Evolutionary conservation across 352 stramenopile species (phyloP).

Genomic region (Pythium guiyangense): DNA sequence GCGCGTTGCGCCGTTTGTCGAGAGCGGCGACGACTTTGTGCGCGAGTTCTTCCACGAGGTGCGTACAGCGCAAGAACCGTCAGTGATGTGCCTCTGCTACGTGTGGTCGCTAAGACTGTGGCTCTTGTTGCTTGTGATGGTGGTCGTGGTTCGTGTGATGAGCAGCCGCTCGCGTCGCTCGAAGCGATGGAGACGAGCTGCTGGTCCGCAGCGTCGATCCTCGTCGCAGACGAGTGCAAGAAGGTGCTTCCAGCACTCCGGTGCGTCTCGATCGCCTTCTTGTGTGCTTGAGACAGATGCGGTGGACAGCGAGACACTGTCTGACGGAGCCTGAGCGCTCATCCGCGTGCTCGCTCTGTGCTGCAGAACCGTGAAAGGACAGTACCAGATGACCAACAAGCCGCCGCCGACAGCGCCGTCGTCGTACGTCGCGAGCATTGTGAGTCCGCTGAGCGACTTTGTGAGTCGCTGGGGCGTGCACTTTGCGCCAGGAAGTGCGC

Average conservation of each 20-base stretch:
- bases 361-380: slow-evolving; percentile 75
- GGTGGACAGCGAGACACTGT: no score
- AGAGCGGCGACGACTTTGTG: slow-evolving; percentile 43
- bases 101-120: background rate
- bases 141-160: background rate
- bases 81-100: background rate
- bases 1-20: slow-evolving; percentile 35
- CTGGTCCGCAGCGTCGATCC: slow-evolving; percentile 54
- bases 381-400: slow-evolving; percentile 91
- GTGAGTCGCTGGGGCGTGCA: slow-evolving; percentile 66
- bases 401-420: slow-evolving; percentile 58
- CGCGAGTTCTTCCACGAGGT: slow-evolving; percentile 44
- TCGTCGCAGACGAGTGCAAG: slow-evolving; percentile 79
- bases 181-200: slow-evolving; percentile 45
- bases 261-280: slow-evolving; percentile 20
- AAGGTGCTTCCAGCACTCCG: slow-evolving; percentile 80
- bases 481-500: slow-evolving; percentile 23
- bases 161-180: slow-evolving; percentile 35
- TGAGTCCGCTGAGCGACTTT: slow-evolving; percentile 66
- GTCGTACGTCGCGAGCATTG: slow-evolving; percentile 74
- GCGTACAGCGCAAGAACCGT: background rate
- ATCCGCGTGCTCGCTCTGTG: background rate
- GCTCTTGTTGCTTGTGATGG: background rate
- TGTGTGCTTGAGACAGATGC: background rate
- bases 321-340: background rate